Conservation (phyloP, 345 rosid species). For the Trapa bicornis region DNA sequence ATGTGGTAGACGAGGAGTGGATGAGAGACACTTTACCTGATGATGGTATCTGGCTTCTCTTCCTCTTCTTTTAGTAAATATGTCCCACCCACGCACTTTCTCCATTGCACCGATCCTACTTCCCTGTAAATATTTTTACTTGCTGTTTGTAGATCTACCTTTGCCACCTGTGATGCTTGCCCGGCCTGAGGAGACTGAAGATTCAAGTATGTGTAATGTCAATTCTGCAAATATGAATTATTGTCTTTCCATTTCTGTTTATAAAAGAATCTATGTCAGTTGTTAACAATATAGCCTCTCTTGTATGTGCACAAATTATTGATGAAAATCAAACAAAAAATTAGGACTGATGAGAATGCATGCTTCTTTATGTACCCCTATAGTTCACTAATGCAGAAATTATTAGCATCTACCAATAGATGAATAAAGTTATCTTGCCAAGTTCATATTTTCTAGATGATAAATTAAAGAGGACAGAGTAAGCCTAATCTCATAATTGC, state of each 20-base stretch:
- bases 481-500: not conserved
- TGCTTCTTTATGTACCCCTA: not conserved
- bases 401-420: not conserved
- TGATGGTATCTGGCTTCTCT: slow-evolving; percentile 42
- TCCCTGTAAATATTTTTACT: slow-evolving; percentile 2
- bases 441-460: not conserved
- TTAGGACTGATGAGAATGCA: too few relatives aligned
- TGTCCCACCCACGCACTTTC: not conserved
- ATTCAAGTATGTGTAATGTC: slow-evolving; percentile 45
- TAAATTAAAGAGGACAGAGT: not conserved
- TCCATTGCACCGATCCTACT: not conserved
- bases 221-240: not conserved
- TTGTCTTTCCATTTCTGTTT: not conserved
- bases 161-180: slow-evolving; percentile 66
- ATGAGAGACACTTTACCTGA: slow-evolving; percentile 85
- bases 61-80: not conserved
- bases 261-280: not conserved
- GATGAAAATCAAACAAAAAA: too few relatives aligned
- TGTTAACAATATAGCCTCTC: not conserved
- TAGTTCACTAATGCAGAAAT: not conserved
- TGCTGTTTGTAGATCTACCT: slow-evolving; percentile 53
- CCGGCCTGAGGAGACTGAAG: slow-evolving; percentile 76
- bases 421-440: not conserved
- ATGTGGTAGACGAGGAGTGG: slow-evolving; percentile 92
- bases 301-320: too few relatives aligned